These are phyloP conservation scores for Monosporozyma unispora DNA, from an alignment of 805 yeast genomes.

Conservation along the genomic window DNA sequence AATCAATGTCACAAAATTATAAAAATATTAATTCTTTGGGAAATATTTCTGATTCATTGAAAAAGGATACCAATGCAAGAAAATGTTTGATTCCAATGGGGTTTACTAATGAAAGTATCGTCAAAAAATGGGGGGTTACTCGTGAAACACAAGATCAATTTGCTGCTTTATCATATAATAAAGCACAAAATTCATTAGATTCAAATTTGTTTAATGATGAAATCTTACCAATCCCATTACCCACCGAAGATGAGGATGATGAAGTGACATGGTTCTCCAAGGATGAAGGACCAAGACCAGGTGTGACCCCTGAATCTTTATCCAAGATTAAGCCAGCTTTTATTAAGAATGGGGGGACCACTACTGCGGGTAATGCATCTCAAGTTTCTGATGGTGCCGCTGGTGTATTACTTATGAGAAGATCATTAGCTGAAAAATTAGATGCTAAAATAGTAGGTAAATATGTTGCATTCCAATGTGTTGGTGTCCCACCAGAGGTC, in stretches of 20 bases:
- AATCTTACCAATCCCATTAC: slow-evolving; percentile 70
- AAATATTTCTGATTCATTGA: slow-evolving; percentile 43
- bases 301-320: slow-evolving; percentile 72
- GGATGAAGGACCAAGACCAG: slow-evolving; percentile 87
- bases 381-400: slow-evolving; percentile 96
- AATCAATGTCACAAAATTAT: slow-evolving; percentile 85
- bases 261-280: slow-evolving; percentile 36
- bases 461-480: slow-evolving; percentile 67
- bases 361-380: slow-evolving; percentile 95
- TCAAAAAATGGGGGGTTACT: slow-evolving; percentile 50
- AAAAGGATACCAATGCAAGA: slow-evolving; percentile 40
- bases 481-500: slow-evolving; percentile 93
- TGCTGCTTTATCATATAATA: slow-evolving; percentile 78
- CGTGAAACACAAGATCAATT: slow-evolving; percentile 77
- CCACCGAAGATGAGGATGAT: slow-evolving; percentile 21
- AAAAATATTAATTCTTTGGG: slow-evolving; percentile 67
- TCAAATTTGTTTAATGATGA: slow-evolving; percentile 78
- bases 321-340: slow-evolving; percentile 81
- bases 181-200: slow-evolving; percentile 69
- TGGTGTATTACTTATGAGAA: slow-evolving; percentile 73
- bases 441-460: slow-evolving; percentile 70
- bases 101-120: slow-evolving; percentile 86
- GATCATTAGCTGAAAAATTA: slow-evolving; percentile 71
- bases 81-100: slow-evolving; percentile 95
- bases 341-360: slow-evolving; percentile 60